Percentiles rank a stretch among this genome's conserved stretches.
These are phyloP conservation scores for Bipolaris zeicola DNA, from an alignment of 2,329 filamentous ascomycete species.

Conservation along the genomic window DNA sequence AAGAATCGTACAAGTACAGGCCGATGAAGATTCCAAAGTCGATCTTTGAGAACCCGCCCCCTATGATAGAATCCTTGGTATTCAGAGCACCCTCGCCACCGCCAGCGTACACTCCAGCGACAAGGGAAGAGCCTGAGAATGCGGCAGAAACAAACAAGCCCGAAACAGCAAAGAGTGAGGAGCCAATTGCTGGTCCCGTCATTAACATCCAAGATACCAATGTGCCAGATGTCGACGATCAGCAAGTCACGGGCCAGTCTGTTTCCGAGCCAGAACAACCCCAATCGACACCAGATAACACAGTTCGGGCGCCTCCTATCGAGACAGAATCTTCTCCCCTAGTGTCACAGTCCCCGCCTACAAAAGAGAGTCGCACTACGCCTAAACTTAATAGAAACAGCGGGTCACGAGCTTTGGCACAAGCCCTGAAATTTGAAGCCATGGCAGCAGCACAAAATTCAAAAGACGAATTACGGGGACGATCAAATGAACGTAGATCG, in stretches of 20 bases:
- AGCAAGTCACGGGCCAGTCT: too few relatives aligned
- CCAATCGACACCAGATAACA: neutral
- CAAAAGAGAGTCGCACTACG: slow-evolving; percentile 23
- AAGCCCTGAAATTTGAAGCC: slow-evolving; percentile 41
- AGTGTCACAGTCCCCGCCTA: neutral
- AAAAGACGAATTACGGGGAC: neutral
- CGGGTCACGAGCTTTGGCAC: slow-evolving; percentile 32
- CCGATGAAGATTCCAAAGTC: slow-evolving; percentile 29
- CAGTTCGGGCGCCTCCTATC: neutral
- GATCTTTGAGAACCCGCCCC: slow-evolving; percentile 30
- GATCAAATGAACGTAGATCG: slow-evolving; percentile 9
- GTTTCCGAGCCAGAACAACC: neutral
- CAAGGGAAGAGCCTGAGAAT: neutral
- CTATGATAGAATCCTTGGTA: slow-evolving; percentile 6
- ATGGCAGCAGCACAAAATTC: slow-evolving; percentile 24
- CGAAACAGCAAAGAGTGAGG: neutral
- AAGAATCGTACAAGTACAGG: slow-evolving; percentile 1
- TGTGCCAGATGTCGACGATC: neutral
- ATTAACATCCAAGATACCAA: neutral
- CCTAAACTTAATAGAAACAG: slow-evolving; percentile 32
- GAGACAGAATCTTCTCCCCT: neutral
- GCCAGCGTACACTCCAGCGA: slow-evolving; percentile 25
- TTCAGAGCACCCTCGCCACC: slow-evolving; percentile 26
- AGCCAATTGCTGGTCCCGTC: neutral
- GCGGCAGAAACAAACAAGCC: neutral